phyloP scores from a whole-genome alignment of 78 protist genomes.

The Dictyostelium firmibasis region DNA sequence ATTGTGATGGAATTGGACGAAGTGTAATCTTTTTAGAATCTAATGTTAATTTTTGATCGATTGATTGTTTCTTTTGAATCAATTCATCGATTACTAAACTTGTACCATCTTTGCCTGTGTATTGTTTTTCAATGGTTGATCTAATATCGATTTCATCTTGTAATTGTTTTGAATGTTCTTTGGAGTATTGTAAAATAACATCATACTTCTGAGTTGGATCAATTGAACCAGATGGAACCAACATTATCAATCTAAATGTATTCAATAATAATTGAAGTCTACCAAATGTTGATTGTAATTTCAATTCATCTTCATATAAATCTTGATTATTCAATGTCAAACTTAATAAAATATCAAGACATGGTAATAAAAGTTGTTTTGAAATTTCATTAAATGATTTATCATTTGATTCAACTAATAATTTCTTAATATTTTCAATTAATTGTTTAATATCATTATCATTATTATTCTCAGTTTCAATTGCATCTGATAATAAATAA shows the following conservation, averaged over 20 bases:
- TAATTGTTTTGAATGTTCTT: neutral
- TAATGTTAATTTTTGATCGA: constrained; percentile 18
- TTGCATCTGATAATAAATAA: neutral
- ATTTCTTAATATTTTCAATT: neutral
- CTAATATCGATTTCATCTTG: constrained; percentile 41
- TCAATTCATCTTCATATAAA: neutral
- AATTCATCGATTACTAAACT: constrained; percentile 27
- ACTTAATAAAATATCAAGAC: neutral
- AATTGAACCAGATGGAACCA: constrained; percentile 46
- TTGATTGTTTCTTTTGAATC: neutral
- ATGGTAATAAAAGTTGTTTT: neutral
- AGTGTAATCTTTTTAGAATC: constrained; percentile 55
- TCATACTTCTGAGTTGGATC: constrained; percentile 72
- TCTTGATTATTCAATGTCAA: neutral
- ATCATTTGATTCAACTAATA: neutral
- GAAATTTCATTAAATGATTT: neutral
- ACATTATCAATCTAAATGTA: constrained; percentile 37
- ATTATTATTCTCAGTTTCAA: too few species aligned
- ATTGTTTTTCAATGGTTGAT: constrained; percentile 21
- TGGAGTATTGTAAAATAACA: constrained; percentile 22
- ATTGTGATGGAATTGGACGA: constrained; percentile 69
- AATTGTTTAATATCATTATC: neutral
- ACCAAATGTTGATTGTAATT: constrained; percentile 32
- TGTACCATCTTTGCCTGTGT: constrained; percentile 25
- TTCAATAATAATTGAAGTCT: constrained; percentile 9